Evolutionary conservation across 2,329 filamentous ascomycete genomes (phyloP).

Genomic region (Colletotrichum echinochloae): DNA sequence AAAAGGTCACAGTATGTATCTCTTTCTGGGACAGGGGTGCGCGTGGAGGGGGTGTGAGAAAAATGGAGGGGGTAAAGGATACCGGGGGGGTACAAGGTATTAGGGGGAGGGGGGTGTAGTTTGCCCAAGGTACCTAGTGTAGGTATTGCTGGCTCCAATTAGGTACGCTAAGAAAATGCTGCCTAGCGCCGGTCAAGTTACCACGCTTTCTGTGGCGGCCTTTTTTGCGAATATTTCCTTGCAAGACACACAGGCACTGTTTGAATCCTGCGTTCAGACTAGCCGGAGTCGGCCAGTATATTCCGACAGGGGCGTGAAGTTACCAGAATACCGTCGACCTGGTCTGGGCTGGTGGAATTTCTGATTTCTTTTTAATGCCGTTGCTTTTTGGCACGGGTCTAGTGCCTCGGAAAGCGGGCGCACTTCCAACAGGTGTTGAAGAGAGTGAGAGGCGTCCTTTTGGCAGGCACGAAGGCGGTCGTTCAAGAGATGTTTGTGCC

Average conservation of each 20-base stretch:
- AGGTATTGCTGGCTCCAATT: constrained; percentile 26
- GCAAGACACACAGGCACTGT: constrained; percentile 30
- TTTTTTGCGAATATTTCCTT: constrained; percentile 29
- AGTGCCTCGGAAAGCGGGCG: constrained; percentile 33
- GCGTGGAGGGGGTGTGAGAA: background rate
- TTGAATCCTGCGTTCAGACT: constrained; percentile 29
- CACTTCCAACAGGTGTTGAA: constrained; percentile 25
- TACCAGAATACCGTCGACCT: constrained; percentile 33
- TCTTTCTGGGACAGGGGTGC: constrained; percentile 8
- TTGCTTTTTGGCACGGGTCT: constrained; percentile 39
- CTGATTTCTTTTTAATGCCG: constrained; percentile 38
- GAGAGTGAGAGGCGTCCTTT: constrained; percentile 11
- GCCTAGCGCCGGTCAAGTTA: constrained; percentile 42
- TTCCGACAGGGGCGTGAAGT: constrained; percentile 31
- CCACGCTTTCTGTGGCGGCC: constrained; percentile 40
- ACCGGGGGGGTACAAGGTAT: background rate
- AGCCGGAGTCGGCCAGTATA: constrained; percentile 22
- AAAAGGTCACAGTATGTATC: constrained; percentile 40
- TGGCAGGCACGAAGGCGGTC: background rate
- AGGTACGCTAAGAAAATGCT: constrained; percentile 33
- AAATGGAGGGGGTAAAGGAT: background rate
- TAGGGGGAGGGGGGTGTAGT: constrained; percentile 4
- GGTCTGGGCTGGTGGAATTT: constrained; percentile 33
- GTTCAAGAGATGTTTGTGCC: background rate
- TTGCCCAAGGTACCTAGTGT: too few species aligned